Base-by-base conservation (phyloP, 805 yeast genomes). In the Suhomyces faveliae region DNA sequence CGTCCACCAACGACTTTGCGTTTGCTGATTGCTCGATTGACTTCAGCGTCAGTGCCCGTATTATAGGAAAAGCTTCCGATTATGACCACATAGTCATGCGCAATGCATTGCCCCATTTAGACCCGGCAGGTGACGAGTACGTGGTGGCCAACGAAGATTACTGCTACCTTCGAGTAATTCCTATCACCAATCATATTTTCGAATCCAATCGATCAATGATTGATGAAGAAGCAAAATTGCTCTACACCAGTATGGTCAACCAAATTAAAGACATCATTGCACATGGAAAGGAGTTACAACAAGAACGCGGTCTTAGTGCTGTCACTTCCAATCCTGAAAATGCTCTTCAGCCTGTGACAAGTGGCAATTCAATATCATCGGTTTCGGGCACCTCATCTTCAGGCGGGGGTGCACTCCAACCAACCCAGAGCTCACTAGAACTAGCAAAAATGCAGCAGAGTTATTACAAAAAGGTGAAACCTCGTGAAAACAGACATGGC, bases 11-110 rank as follows among this genome's bases (percentile, higher is more conserved):
- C 43, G 76, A 71, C 50, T 65, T 68, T 47, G 49, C 67, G 5
- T 65, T 67, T 46, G 25, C 52, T 3, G 66, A 63, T 45, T 53
- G 68, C 8, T 59, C 67, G 2, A 58, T 70, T 4, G 58, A 62
- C 43, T 71, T 69, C 50, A 58, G 66, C 20, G 63, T 71, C 1
- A 58, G 64, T 55, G 73, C 71, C 4, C 55, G 74, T 38, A 56
- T 71, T 27, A 67, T 71, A 25, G 74, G 74, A 5, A 63, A 58
- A 37, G 70, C 73, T 1, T 60, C 66, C 5, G 66, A 65, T 27
- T 66, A 63, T 52, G 56, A 58, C 21, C 48, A 47, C 10, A 33
- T 62, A 30, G 50, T 60, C 11, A 42, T 47, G 30, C 46, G 52
- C 20, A 48, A 46, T 37, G 49, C 59, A 0, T 35, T 48, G 24